Conservation (phyloP, 2,329 filamentous ascomycete genomes). For the Fusarium euwallaceae region DNA sequence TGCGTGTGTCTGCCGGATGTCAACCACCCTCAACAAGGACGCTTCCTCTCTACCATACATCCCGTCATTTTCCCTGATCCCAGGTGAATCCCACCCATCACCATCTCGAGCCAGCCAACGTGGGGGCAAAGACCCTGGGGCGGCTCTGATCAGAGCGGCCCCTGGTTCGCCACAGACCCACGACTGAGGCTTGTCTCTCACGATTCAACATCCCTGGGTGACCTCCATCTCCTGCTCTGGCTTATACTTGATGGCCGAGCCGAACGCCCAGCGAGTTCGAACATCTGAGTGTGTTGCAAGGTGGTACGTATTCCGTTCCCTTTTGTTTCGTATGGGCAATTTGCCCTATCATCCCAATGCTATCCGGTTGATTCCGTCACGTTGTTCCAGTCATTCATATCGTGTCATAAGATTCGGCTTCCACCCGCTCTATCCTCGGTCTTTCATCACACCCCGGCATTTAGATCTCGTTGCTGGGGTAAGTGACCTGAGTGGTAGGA, state of each 20-base stretch:
- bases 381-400: constrained; percentile 26
- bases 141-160: constrained; percentile 35
- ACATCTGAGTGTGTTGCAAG: constrained; percentile 18
- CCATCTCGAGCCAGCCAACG: constrained; percentile 43
- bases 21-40: constrained; percentile 12
- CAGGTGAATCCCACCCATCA: constrained; percentile 46
- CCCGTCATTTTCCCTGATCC: constrained; percentile 26
- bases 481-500: constrained; percentile 71
- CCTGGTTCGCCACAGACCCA: constrained; percentile 35
- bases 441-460: neutral
- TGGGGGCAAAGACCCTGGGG: constrained; percentile 39
- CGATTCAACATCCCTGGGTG: constrained; percentile 38
- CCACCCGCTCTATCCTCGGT: constrained; percentile 1
- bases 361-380: constrained; percentile 5
- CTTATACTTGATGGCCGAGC: constrained; percentile 17
- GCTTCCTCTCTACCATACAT: constrained; percentile 18
- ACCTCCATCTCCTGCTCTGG: constrained; percentile 9
- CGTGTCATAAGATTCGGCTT: constrained; percentile 9
- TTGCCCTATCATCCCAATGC: constrained; percentile 1
- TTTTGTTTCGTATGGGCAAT: constrained; percentile 16
- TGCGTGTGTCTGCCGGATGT: constrained; percentile 35
- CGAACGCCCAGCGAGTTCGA: constrained; percentile 5
- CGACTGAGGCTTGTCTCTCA: constrained; percentile 25
- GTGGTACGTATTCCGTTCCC: constrained; percentile 9
- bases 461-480: constrained; percentile 78